Evolutionary conservation across 768 basidiomycete genomes (phyloP).

Genomic region (Tulasnella sp.): DNA sequence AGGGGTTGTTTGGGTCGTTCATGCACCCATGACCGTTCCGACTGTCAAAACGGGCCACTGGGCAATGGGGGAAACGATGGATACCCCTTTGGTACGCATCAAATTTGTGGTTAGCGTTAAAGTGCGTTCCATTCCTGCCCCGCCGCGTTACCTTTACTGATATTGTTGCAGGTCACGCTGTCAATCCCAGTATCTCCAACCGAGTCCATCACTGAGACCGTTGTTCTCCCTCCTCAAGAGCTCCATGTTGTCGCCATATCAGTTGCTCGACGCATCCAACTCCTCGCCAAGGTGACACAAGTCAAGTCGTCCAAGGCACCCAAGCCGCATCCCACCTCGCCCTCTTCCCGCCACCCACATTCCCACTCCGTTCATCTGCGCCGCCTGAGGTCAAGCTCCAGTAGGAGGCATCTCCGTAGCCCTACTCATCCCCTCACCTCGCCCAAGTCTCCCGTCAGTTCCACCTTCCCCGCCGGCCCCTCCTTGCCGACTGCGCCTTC

Average conservation of each 20-base stretch:
- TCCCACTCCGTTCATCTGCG: background rate
- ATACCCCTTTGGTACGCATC: constrained; percentile 49
- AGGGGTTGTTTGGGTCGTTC: background rate
- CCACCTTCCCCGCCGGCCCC: background rate
- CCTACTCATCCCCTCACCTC: background rate
- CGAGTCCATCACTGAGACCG: constrained; percentile 12
- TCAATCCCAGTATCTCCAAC: background rate
- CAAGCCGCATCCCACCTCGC: background rate
- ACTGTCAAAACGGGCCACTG: constrained; percentile 57
- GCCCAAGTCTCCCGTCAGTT: background rate
- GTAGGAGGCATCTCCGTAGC: background rate
- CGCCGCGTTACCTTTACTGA: background rate
- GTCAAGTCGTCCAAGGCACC: background rate
- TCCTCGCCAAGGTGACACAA: constrained; percentile 10
- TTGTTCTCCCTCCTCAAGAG: constrained; percentile 6
- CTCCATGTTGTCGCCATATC: background rate
- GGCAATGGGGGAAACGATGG: constrained; percentile 68
- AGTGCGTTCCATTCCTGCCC: constrained; percentile 29
- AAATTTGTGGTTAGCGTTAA: constrained; percentile 61
- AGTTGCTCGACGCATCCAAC: background rate
- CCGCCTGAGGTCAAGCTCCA: background rate
- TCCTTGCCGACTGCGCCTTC: background rate
- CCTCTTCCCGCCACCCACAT: background rate
- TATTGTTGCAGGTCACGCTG: background rate
- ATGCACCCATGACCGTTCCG: constrained; percentile 41